Percentiles rank a stretch among this genome's conserved stretches.
These are phyloP conservation scores for Asterophora parasitica DNA, from an alignment of 768 basidiomycete genomes.

Conservation along the genomic window DNA sequence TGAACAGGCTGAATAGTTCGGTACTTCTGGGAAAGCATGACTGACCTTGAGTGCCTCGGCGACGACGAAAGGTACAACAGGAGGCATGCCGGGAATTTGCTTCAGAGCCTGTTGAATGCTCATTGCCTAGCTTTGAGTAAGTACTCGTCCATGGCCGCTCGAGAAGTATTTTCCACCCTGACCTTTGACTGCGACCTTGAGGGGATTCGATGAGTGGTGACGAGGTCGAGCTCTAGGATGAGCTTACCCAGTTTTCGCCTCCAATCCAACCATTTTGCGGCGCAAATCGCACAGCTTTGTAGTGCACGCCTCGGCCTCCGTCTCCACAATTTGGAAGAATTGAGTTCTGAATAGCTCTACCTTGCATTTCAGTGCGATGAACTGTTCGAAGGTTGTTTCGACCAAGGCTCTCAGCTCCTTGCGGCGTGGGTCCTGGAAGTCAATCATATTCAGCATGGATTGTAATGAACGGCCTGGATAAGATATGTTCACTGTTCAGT, in stretches of 20 bases:
- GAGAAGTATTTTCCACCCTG: neutral
- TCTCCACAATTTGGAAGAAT: neutral
- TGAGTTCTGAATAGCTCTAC: neutral
- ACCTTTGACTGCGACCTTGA: neutral
- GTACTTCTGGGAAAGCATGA: no score
- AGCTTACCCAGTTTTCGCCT: neutral
- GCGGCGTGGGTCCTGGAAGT: neutral
- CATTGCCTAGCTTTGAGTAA: neutral
- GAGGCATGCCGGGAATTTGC: neutral
- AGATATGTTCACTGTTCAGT: no score
- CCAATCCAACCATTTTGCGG: neutral
- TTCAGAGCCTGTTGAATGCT: neutral
- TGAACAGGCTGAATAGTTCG: no score
- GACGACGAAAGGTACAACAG: neutral
- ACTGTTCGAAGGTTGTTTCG: neutral
- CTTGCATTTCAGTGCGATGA: neutral
- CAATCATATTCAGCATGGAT: neutral
- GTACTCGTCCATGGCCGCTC: neutral
- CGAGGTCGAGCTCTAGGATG: neutral
- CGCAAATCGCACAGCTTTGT: neutral
- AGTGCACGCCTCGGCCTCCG: neutral
- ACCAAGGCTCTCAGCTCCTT: neutral
- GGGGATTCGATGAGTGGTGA: neutral
- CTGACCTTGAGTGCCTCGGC: no score
- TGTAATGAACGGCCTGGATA: neutral